Conservation (phyloP, 306 rosid species). For the Cucumis melo region DNA sequence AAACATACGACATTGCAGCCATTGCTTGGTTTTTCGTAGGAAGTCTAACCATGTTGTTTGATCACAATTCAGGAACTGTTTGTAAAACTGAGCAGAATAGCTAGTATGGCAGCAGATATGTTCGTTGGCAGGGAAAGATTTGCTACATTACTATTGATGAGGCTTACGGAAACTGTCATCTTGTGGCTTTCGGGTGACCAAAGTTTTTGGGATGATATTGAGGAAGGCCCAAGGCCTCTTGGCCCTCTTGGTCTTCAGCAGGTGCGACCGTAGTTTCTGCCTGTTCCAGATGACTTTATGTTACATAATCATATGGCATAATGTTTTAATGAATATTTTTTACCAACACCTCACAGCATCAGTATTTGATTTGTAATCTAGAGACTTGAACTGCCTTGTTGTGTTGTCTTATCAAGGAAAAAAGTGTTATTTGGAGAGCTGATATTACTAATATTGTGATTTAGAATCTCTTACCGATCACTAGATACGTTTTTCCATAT, state of each 20-base stretch:
- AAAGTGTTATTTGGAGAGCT: neutral
- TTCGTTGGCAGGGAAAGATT: constrained; percentile 93
- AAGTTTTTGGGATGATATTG: constrained; percentile 98
- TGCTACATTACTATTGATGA: constrained; percentile 85
- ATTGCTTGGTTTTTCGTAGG: neutral
- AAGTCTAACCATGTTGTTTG: constrained; percentile 11
- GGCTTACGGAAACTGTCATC: constrained; percentile 92
- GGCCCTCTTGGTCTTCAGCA: constrained; percentile 94
- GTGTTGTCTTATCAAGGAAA: neutral
- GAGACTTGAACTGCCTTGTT: neutral
- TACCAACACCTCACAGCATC: neutral
- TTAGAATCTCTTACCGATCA: neutral
- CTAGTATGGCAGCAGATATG: constrained; percentile 86
- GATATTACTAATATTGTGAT: neutral
- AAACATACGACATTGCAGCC: neutral
- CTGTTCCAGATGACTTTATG: neutral
- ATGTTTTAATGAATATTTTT: neutral
- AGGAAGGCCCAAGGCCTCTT: constrained; percentile 85
- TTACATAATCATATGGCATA: neutral
- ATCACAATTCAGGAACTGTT: constrained; percentile 67
- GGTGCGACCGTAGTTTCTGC: constrained; percentile 23
- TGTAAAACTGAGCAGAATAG: constrained; percentile 75
- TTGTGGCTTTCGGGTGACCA: constrained; percentile 97
- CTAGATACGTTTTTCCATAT: neutral
- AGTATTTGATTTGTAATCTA: neutral